Evolutionary conservation across 2,329 filamentous ascomycete species (phyloP).

Genomic region (Aspergillus persii): DNA sequence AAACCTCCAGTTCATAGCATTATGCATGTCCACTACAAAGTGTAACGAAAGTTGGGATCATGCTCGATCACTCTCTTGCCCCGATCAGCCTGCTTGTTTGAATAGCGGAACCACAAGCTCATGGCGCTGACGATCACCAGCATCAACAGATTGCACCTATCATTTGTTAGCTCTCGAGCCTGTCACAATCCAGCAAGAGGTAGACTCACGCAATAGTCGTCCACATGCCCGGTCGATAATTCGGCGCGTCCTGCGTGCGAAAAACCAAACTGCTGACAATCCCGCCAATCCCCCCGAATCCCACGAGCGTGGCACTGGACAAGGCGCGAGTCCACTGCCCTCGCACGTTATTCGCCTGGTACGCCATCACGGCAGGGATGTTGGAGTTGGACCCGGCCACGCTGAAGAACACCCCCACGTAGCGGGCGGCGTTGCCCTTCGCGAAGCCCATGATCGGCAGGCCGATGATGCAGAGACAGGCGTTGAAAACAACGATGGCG

Average conservation of each 20-base stretch:
- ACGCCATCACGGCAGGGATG: conserved; percentile 60
- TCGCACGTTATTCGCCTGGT: conserved; percentile 82
- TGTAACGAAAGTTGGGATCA: conserved; percentile 39
- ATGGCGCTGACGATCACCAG: conserved; percentile 27
- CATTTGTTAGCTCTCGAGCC: conserved; percentile 7
- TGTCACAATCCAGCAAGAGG: not conserved
- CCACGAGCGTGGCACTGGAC: conserved; percentile 71
- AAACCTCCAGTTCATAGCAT: too few relatives aligned
- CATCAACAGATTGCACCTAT: conserved; percentile 35
- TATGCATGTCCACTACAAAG: not conserved
- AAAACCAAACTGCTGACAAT: conserved; percentile 74
- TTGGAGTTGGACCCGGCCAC: conserved; percentile 76
- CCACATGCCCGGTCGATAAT: conserved; percentile 32
- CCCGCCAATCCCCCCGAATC: conserved; percentile 72
- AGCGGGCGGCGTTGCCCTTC: conserved; percentile 56
- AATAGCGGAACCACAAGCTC: conserved; percentile 33
- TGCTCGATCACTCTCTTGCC: conserved; percentile 37
- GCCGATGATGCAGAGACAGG: conserved; percentile 65
- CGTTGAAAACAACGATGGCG: conserved; percentile 65
- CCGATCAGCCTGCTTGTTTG: conserved; percentile 34
- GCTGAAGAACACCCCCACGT: conserved; percentile 72
- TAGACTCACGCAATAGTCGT: conserved; percentile 30
- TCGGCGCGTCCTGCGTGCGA: conserved; percentile 42
- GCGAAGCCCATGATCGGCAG: conserved; percentile 72
- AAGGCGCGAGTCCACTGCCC: conserved; percentile 86